These are phyloP conservation scores for Penicillium pancosmium DNA, from an alignment of 495 filamentous ascomycete genomes.

Conservation along the genomic window DNA sequence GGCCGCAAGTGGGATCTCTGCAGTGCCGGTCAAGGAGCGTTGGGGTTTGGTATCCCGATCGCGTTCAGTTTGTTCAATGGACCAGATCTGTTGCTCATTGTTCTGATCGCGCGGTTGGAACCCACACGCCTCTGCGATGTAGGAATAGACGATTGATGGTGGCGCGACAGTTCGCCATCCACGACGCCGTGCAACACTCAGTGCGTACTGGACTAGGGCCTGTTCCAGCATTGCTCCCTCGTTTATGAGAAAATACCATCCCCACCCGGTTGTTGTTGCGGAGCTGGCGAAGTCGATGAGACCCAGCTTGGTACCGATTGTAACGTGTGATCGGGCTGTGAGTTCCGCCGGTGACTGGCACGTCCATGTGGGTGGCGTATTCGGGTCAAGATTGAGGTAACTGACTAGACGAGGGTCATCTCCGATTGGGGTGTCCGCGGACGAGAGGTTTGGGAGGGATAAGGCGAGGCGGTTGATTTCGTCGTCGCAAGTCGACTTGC, in stretches of 20 bases:
- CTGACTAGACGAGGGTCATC: conserved; percentile 57
- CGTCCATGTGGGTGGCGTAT: conserved; percentile 51
- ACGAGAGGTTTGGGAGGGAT: conserved; percentile 85
- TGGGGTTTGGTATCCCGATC: conserved; percentile 60
- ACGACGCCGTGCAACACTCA: conserved; percentile 64
- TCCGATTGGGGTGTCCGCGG: conserved; percentile 72
- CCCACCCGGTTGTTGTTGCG: conserved; percentile 83
- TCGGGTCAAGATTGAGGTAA: conserved; percentile 77
- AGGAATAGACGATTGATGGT: conserved; percentile 87
- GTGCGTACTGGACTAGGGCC: conserved; percentile 84
- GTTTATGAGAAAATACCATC: conserved; percentile 92
- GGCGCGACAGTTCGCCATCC: conserved; percentile 80
- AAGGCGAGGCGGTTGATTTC: conserved; percentile 77
- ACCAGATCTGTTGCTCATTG: conserved; percentile 89
- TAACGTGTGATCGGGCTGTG: conserved; percentile 66
- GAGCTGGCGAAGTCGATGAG: conserved; percentile 85
- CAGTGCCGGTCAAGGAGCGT: conserved; percentile 79
- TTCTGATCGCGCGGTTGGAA: conserved; percentile 91
- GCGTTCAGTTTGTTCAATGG: conserved; percentile 66
- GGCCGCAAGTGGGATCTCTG: conserved; percentile 91
- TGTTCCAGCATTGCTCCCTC: conserved; percentile 91
- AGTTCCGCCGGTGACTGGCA: conserved; percentile 49
- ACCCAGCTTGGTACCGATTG: conserved; percentile 78
- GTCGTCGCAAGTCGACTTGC: conserved; percentile 59
- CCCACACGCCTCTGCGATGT: conserved; percentile 87